Conservation (phyloP, 306 rosid species). For the Cicer judaicum region DNA sequence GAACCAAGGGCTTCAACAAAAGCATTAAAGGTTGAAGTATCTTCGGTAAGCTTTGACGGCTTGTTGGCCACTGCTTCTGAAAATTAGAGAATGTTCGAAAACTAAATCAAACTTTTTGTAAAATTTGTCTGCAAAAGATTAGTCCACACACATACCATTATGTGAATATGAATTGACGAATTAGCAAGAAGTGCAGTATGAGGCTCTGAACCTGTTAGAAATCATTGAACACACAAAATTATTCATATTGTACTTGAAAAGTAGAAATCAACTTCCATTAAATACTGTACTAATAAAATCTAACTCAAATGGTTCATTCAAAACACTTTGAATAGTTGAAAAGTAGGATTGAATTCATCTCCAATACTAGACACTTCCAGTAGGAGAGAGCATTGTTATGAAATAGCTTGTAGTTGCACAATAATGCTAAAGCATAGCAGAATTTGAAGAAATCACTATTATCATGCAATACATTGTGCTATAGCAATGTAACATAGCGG, state of each 20-base stretch:
- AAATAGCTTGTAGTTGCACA: background rate
- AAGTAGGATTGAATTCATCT: background rate
- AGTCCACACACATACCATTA: constrained; percentile 63
- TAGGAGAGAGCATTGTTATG: background rate
- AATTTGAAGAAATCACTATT: background rate
- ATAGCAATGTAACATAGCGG: background rate
- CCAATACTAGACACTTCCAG: background rate
- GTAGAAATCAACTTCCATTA: constrained; percentile 17
- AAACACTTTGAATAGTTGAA: constrained; percentile 19
- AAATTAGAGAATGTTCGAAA: constrained; percentile 40
- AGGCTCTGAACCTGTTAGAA: constrained; percentile 83
- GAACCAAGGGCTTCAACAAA: constrained; percentile 80
- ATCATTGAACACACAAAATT: constrained; percentile 30
- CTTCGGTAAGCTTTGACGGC: constrained; percentile 58
- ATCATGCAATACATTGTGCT: background rate
- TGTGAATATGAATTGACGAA: constrained; percentile 71
- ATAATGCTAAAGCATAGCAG: background rate
- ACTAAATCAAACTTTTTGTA: constrained; percentile 26
- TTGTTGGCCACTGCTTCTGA: constrained; percentile 79
- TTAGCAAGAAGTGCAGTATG: constrained; percentile 69
- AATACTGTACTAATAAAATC: background rate
- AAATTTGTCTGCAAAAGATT: constrained; percentile 14
- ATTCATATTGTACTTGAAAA: constrained; percentile 4
- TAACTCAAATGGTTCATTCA: constrained; percentile 17
- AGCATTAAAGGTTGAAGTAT: constrained; percentile 70